Conservation (phyloP, 495 filamentous ascomycete genomes). For the Coniosporium apollinis region DNA sequence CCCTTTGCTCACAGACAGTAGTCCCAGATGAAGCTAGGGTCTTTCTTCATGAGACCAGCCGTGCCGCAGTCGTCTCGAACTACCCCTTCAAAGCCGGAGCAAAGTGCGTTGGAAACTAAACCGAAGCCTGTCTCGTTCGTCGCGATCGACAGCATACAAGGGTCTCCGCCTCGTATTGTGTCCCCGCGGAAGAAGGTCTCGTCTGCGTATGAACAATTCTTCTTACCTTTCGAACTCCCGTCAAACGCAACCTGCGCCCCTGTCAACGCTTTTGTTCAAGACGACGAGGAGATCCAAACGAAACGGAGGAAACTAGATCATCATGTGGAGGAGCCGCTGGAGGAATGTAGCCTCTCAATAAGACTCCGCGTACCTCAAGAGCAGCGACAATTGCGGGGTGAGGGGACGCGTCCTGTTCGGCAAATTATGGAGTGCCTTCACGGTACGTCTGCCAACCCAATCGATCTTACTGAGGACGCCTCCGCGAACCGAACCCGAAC, state of each 20-base stretch:
- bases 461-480: conserved; percentile 26
- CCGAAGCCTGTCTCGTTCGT: conserved; percentile 5
- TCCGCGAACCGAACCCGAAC: conserved; percentile 15
- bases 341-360: background rate
- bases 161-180: no score
- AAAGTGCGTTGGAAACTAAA: conserved; percentile 11
- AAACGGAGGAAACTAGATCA: background rate
- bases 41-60: conserved; percentile 10
- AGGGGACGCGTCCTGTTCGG: conserved; percentile 35
- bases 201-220: conserved; percentile 52
- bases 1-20: background rate
- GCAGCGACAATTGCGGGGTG: conserved; percentile 26
- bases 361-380: background rate
- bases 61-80: conserved; percentile 1
- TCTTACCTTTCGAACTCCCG: conserved; percentile 36
- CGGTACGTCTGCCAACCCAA: conserved; percentile 23
- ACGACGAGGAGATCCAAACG: conserved; percentile 1
- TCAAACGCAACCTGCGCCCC: conserved; percentile 15
- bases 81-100: conserved; percentile 13
- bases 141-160: conserved; percentile 10
- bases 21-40: conserved; percentile 11
- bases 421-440: conserved; percentile 42
- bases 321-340: background rate
- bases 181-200: conserved; percentile 18
- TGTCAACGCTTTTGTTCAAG: conserved; percentile 10